These are phyloP conservation scores for Ceratobasidium papillatum DNA, from an alignment of 1,284 basidiomycete genomes.

Conservation along the genomic window DNA sequence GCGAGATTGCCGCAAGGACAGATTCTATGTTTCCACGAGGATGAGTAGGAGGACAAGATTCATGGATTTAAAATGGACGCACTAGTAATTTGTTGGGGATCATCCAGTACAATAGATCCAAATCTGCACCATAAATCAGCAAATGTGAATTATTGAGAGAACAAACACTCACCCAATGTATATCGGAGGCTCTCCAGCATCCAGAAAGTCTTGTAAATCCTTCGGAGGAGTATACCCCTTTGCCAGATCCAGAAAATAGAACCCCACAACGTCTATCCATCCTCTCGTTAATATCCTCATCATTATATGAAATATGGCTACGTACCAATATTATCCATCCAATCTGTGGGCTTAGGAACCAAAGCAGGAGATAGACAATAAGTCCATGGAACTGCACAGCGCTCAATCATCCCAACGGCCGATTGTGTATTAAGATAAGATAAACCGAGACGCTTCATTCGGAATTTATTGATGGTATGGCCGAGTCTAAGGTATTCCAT, in stretches of 20 bases:
- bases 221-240: conserved; percentile 58
- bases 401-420: conserved; percentile 64
- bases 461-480: conserved; percentile 67
- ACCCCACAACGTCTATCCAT: conserved; percentile 65
- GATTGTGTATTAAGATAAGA: conserved; percentile 58
- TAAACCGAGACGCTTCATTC: conserved; percentile 61
- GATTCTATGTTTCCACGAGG: conserved; percentile 50
- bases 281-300: not conserved
- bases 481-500: conserved; percentile 57
- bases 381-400: conserved; percentile 70
- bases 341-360: conserved; percentile 69
- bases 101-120: conserved; percentile 69
- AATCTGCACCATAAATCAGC: conserved; percentile 55
- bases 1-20: conserved; percentile 64
- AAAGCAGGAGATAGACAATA: conserved; percentile 72
- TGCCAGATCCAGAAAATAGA: conserved; percentile 67
- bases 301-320: not conserved
- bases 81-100: conserved; percentile 65
- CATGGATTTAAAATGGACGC: conserved; percentile 33
- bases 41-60: not conserved
- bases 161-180: not conserved
- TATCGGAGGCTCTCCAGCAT: conserved; percentile 53
- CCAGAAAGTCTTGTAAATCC: conserved; percentile 61
- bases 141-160: not conserved
- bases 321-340: conserved; percentile 66